Evolutionary conservation across 1,284 basidiomycete species (phyloP).

Genomic region (Apiotrichum porosum): DNA sequence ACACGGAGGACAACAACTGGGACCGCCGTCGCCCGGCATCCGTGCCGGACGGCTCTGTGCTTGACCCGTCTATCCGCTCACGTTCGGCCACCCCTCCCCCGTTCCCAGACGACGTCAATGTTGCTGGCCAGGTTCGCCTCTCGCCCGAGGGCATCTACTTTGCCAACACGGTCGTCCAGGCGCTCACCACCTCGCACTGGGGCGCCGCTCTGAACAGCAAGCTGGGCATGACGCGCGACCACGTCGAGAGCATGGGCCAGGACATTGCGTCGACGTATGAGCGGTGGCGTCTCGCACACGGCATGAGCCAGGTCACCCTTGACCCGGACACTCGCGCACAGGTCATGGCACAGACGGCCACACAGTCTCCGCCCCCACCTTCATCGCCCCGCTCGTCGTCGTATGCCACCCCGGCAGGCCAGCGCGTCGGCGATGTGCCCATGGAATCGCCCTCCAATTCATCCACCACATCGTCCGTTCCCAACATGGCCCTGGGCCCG

Average conservation of each 20-base stretch:
- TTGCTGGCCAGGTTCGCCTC: too few relatives aligned
- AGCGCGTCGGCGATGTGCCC: background rate
- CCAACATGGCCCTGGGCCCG: background rate
- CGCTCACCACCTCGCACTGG: conserved; percentile 15
- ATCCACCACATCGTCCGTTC: too few relatives aligned
- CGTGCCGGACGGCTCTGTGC: conserved; percentile 10
- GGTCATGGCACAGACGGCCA: background rate
- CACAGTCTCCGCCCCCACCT: background rate
- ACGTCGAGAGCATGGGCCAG: conserved; percentile 28
- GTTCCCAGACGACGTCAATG: too few relatives aligned
- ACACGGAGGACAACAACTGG: background rate
- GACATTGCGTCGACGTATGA: conserved; percentile 32
- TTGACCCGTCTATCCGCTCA: background rate
- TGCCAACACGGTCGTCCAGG: conserved; percentile 18
- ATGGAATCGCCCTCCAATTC: too few relatives aligned
- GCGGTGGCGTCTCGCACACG: conserved; percentile 23
- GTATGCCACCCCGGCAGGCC: conserved; percentile 2
- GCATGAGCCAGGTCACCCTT: conserved; percentile 21
- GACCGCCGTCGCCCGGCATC: conserved; percentile 25
- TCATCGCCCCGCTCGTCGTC: conserved; percentile 3
- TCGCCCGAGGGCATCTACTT: conserved; percentile 24
- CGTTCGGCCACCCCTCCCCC: conserved; percentile 33
- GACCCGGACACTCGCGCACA: conserved; percentile 9
- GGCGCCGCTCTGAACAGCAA: conserved; percentile 15
- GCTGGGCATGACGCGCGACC: conserved; percentile 25